Evolutionary conservation across 2,329 filamentous ascomycete species (phyloP).

Genomic region (Fusarium anthophilum): DNA sequence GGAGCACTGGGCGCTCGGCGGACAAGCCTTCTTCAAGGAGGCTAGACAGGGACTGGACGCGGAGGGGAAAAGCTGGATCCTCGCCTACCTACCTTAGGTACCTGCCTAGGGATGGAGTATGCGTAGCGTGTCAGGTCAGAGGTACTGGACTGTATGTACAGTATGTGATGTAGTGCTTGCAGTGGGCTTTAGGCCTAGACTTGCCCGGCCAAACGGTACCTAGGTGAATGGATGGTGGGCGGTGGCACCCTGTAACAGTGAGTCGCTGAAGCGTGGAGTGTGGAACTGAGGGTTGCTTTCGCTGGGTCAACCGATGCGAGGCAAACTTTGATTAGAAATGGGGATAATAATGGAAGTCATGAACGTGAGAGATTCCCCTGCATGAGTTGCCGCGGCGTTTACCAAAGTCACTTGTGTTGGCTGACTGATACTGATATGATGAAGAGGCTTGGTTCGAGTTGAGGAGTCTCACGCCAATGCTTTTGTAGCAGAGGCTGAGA

Average conservation of each 20-base stretch:
- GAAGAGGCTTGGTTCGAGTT: slow-evolving; percentile 16
- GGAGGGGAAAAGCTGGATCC: slow-evolving; percentile 36
- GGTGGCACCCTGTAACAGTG: slow-evolving; percentile 22
- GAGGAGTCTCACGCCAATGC: slow-evolving; percentile 4
- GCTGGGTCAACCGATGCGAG: slow-evolving; percentile 41
- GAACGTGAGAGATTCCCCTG: slow-evolving; percentile 1
- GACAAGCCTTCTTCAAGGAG: slow-evolving; percentile 29
- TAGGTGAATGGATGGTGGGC: background rate
- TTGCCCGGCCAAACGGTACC: background rate
- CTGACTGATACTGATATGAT: slow-evolving; percentile 1
- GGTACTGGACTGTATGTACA: slow-evolving; percentile 3
- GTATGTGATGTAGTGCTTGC: slow-evolving; percentile 16
- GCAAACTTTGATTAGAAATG: slow-evolving; percentile 40
- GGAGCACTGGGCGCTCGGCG: slow-evolving; percentile 34
- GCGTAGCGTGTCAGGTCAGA: slow-evolving; percentile 26
- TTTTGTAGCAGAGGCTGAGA: slow-evolving; percentile 4
- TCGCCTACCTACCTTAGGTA: background rate
- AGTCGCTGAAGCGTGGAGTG: slow-evolving; percentile 28
- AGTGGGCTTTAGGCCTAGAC: slow-evolving; percentile 19
- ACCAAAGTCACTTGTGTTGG: background rate
- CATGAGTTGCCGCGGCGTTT: background rate
- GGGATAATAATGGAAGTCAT: background rate
- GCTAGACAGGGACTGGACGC: slow-evolving; percentile 38
- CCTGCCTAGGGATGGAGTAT: slow-evolving; percentile 25
- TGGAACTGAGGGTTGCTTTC: slow-evolving; percentile 42